Conservation (phyloP, 345 rosid species). For the Garcia nutans region DNA sequence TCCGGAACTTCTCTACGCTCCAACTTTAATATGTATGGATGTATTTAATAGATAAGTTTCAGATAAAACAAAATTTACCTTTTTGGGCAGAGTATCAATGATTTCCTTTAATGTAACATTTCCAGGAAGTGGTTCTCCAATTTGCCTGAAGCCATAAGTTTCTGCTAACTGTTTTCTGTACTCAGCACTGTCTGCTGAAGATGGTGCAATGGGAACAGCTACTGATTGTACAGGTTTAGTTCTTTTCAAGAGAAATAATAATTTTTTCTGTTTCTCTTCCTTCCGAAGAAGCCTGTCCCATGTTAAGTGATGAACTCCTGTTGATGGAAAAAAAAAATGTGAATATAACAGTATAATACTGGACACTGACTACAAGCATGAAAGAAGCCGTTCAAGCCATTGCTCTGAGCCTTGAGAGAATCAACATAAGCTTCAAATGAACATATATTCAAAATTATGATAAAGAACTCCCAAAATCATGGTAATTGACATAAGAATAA, state of each 20-base stretch:
- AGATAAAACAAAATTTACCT: slow-evolving; percentile 39
- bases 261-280: slow-evolving; percentile 33
- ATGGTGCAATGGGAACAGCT: slow-evolving; percentile 60
- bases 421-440: background rate
- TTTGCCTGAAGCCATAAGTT: slow-evolving; percentile 75
- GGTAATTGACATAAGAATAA: background rate
- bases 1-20: background rate
- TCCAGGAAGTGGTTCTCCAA: slow-evolving; percentile 85
- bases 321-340: slow-evolving; percentile 25
- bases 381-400: background rate
- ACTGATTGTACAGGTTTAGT: slow-evolving; percentile 52
- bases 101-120: slow-evolving; percentile 71
- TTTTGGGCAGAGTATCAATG: slow-evolving; percentile 73
- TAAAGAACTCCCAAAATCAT: background rate
- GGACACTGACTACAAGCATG: background rate
- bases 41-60: background rate
- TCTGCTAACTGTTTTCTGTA: slow-evolving; percentile 67
- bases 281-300: slow-evolving; percentile 42
- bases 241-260: slow-evolving; percentile 34
- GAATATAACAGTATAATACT: background rate
- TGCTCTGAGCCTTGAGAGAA: slow-evolving; percentile 10
- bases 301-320: slow-evolving; percentile 51
- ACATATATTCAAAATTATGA: background rate
- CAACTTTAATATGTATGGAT: no score
- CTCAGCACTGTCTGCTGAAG: slow-evolving; percentile 54